A percentile compares a stretch with the other conserved stretches of the same genome.
Conservation (phyloP, 345 rosid species). For the Salix arbutifolia region DNA sequence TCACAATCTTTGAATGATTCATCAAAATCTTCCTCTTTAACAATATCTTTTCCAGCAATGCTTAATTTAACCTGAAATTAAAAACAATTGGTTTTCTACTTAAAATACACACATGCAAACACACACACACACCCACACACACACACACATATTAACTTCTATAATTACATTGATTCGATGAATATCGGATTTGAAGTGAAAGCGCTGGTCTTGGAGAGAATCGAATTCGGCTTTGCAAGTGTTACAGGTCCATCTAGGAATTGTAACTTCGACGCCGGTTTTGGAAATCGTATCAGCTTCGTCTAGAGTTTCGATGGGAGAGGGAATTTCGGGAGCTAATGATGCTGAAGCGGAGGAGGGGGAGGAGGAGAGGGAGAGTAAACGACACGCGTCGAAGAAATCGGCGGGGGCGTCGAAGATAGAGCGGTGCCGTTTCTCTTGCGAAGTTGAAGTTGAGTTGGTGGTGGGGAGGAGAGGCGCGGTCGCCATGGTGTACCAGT, state of each 20-base stretch:
- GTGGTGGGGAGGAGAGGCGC: neutral
- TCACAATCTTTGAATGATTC: conserved; percentile 73
- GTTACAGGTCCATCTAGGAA: conserved; percentile 83
- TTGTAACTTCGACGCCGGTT: conserved; percentile 17
- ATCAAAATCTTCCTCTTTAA: conserved; percentile 85
- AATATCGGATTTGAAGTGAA: conserved; percentile 82
- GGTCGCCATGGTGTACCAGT: neutral
- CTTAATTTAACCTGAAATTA: conserved; percentile 66
- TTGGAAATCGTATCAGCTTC: conserved; percentile 23
- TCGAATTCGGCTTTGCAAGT: conserved; percentile 78
- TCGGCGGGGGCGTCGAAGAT: conserved; percentile 50
- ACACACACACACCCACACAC: neutral
- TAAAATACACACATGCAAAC: neutral
- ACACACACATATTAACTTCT: neutral
- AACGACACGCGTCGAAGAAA: conserved; percentile 61
- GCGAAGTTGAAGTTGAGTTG: neutral
- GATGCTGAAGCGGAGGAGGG: conserved; percentile 24
- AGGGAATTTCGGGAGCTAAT: conserved; percentile 16
- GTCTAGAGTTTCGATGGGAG: conserved; percentile 22
- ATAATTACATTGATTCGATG: conserved; percentile 76
- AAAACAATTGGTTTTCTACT: neutral
- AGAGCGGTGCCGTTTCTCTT: conserved; percentile 47
- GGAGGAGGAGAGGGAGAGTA: conserved; percentile 33
- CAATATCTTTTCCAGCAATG: conserved; percentile 66
- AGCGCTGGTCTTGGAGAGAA: conserved; percentile 81